Evolutionary conservation across 257 asterid genomes (phyloP).

Genomic region (Primulina eburnea): DNA sequence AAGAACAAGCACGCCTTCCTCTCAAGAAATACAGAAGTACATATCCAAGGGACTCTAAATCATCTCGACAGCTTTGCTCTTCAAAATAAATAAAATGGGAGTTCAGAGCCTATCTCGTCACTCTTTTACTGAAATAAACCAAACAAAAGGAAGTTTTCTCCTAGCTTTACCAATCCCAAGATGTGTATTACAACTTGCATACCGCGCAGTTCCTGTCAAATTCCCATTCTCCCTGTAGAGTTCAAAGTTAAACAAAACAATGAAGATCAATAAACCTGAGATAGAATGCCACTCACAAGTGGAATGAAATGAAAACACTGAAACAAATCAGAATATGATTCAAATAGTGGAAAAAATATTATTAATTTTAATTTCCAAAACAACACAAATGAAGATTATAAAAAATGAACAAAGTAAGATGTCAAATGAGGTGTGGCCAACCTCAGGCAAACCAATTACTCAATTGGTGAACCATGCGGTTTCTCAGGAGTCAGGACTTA

Average conservation of each 20-base stretch:
- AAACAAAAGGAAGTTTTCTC: slow-evolving; percentile 18
- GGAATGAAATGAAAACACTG: slow-evolving; percentile 1
- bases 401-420: slow-evolving; percentile 3
- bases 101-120: slow-evolving; percentile 21
- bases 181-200: slow-evolving; percentile 98
- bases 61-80: slow-evolving; percentile 98
- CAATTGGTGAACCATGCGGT: not conserved
- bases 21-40: slow-evolving; percentile 89
- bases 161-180: slow-evolving; percentile 77
- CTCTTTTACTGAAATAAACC: slow-evolving; percentile 1
- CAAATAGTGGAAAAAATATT: not conserved
- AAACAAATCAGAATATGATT: slow-evolving; percentile 11
- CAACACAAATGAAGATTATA: not conserved
- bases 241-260: slow-evolving; percentile 17
- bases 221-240: slow-evolving; percentile 82
- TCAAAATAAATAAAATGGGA: slow-evolving; percentile 26
- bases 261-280: slow-evolving; percentile 18
- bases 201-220: slow-evolving; percentile 96
- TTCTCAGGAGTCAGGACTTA: not conserved
- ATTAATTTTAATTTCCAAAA: slow-evolving; percentile 7
- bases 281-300: slow-evolving; percentile 5
- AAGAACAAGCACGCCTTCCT: slow-evolving; percentile 63
- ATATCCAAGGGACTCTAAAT: slow-evolving; percentile 91
- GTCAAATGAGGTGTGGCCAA: slow-evolving; percentile 10
- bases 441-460: not conserved